Evolutionary conservation across 768 basidiomycete genomes (phyloP).

Genomic region (Termitomyces titanicus): DNA sequence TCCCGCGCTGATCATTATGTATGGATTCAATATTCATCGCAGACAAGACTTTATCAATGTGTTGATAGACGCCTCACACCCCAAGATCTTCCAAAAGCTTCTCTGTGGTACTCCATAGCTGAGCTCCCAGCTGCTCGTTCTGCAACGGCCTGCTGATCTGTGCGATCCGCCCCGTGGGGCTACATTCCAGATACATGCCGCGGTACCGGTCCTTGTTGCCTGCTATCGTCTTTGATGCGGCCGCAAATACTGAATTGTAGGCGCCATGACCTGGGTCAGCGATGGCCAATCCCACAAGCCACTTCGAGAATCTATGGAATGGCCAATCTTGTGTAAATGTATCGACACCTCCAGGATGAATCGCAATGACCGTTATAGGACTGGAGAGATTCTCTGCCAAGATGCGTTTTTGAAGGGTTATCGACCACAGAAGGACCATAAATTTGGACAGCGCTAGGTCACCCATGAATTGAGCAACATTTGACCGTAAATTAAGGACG

Average conservation of each 20-base stretch:
- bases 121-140: slow-evolving; percentile 6
- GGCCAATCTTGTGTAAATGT: slow-evolving; percentile 24
- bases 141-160: slow-evolving; percentile 1
- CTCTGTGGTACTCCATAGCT: slow-evolving; percentile 12
- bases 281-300: slow-evolving; percentile 18
- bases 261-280: slow-evolving; percentile 20
- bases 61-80: neutral
- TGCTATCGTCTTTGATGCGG: slow-evolving; percentile 20
- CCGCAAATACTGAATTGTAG: slow-evolving; percentile 26
- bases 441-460: slow-evolving; percentile 47
- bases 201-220: slow-evolving; percentile 19
- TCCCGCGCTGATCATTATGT: no score
- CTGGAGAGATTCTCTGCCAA: slow-evolving; percentile 26
- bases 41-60: neutral
- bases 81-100: slow-evolving; percentile 6
- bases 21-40: no score
- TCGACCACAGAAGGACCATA: slow-evolving; percentile 45
- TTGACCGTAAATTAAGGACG: neutral
- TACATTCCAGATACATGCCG: slow-evolving; percentile 19
- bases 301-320: slow-evolving; percentile 13
- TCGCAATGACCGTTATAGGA: slow-evolving; percentile 32
- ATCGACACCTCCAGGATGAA: slow-evolving; percentile 31
- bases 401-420: slow-evolving; percentile 46
- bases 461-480: neutral
- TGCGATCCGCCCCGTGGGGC: slow-evolving; percentile 8